Conservation (phyloP, 345 rosid genomes). For the Carallia brachiata region DNA sequence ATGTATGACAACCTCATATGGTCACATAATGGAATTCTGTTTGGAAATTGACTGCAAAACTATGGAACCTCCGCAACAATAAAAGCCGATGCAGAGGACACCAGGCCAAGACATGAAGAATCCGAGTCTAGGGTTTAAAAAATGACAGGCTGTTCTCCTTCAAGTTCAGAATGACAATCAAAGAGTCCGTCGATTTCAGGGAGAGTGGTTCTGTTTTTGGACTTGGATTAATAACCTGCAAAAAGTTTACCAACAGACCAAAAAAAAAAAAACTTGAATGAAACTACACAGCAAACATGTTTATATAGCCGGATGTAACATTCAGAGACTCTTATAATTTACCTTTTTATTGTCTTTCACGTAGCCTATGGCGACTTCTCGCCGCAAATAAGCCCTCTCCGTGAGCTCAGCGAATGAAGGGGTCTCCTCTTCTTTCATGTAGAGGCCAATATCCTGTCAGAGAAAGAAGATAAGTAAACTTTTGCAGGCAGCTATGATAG, state of each 20-base stretch:
- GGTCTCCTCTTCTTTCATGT: slow-evolving; percentile 79
- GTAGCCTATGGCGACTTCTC: slow-evolving; percentile 90
- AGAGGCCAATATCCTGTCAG: slow-evolving; percentile 66
- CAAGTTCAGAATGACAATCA: slow-evolving; percentile 93
- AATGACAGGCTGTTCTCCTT: slow-evolving; percentile 65
- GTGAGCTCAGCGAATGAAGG: slow-evolving; percentile 77
- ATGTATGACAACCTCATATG: too few species aligned
- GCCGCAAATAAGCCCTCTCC: slow-evolving; percentile 73
- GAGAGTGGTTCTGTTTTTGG: slow-evolving; percentile 63
- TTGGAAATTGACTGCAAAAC: neutral
- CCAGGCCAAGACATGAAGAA: neutral
- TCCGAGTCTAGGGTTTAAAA: neutral
- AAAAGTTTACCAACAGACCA: neutral
- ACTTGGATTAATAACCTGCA: slow-evolving; percentile 79
- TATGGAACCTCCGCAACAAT: neutral
- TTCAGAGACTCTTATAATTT: neutral
- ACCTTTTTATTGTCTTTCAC: slow-evolving; percentile 73
- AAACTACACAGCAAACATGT: neutral
- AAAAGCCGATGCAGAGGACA: neutral
- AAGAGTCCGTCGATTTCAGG: slow-evolving; percentile 53
- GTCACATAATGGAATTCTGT: neutral
- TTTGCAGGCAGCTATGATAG: too few species aligned
- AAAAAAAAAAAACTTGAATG: neutral
- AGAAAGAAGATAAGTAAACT: neutral
- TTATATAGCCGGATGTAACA: too few species aligned